Conservation (phyloP, 768 basidiomycete genomes). For the Tremella yokohamensis region DNA sequence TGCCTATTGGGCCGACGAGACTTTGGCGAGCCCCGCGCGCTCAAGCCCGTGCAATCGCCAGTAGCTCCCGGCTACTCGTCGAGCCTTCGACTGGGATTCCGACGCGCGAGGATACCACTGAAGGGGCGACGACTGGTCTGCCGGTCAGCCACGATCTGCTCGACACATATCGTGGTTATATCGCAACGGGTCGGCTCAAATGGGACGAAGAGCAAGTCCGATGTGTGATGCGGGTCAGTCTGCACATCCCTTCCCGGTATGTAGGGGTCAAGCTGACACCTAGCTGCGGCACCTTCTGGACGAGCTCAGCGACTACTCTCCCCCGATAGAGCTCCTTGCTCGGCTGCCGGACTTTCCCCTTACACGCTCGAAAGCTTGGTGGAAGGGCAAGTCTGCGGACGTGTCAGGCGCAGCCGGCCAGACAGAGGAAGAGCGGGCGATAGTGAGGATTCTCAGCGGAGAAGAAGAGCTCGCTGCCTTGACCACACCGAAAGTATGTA, state of each 20-base stretch:
- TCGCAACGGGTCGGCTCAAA: slow-evolving; percentile 55
- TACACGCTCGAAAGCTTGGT: slow-evolving; percentile 26
- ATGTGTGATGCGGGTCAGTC: slow-evolving; percentile 57
- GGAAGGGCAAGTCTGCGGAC: slow-evolving; percentile 25
- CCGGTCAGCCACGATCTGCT: slow-evolving; percentile 52
- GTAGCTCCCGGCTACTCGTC: no score
- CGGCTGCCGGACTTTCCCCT: slow-evolving; percentile 39
- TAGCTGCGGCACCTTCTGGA: slow-evolving; percentile 58
- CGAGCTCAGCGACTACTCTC: slow-evolving; percentile 57
- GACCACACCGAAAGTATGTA: slow-evolving; percentile 57
- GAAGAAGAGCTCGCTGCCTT: slow-evolving; percentile 59
- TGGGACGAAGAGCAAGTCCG: slow-evolving; percentile 60
- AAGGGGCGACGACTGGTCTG: background rate
- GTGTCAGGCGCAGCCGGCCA: slow-evolving; percentile 31
- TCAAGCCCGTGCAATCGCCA: no score
- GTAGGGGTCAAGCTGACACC: background rate
- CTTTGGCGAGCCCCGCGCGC: no score
- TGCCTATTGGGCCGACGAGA: no score
- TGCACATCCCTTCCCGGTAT: background rate
- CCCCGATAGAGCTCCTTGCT: slow-evolving; percentile 54
- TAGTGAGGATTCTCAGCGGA: slow-evolving; percentile 55
- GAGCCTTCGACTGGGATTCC: no score
- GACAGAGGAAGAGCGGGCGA: slow-evolving; percentile 32
- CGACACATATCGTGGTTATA: slow-evolving; percentile 56
- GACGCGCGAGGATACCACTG: no score